Evolutionary conservation across 352 stramenopile species (phyloP).

Genomic region (Blastocystis hominis): DNA sequence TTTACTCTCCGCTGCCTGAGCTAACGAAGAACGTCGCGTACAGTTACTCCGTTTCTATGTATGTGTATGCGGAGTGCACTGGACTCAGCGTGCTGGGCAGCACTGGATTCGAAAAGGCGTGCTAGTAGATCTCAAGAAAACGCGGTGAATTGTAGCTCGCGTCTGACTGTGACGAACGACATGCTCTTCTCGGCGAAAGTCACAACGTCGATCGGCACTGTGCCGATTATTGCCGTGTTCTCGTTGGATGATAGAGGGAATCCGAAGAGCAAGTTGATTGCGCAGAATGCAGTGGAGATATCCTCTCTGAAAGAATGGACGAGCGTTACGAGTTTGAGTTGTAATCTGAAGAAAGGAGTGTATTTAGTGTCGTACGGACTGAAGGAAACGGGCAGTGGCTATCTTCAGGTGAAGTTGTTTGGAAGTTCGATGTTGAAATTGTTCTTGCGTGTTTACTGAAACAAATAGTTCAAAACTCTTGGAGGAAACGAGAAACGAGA

Average conservation of each 20-base stretch:
- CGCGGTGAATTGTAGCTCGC: neutral
- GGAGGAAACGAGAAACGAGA: neutral
- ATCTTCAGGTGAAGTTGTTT: neutral
- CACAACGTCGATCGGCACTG: neutral
- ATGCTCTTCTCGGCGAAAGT: neutral
- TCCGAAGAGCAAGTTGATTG: neutral
- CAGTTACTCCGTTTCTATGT: neutral
- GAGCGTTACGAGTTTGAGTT: neutral
- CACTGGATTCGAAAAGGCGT: neutral
- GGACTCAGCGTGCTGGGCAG: neutral
- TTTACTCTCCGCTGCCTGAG: neutral
- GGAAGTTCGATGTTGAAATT: neutral
- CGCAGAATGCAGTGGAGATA: neutral
- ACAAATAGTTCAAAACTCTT: neutral
- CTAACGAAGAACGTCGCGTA: neutral
- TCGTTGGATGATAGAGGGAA: neutral
- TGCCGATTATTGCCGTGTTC: slow-evolving; percentile 20
- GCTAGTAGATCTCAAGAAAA: neutral
- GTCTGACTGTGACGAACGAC: neutral
- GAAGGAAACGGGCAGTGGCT: neutral
- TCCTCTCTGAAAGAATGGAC: neutral
- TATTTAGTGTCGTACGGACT: slow-evolving; percentile 15
- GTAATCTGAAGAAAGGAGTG: neutral
- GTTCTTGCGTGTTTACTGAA: slow-evolving; percentile 22
- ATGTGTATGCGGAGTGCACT: neutral